phyloP scores from a whole-genome alignment of 2,329 filamentous ascomycete species.

The Myrmaecium sp. region DNA sequence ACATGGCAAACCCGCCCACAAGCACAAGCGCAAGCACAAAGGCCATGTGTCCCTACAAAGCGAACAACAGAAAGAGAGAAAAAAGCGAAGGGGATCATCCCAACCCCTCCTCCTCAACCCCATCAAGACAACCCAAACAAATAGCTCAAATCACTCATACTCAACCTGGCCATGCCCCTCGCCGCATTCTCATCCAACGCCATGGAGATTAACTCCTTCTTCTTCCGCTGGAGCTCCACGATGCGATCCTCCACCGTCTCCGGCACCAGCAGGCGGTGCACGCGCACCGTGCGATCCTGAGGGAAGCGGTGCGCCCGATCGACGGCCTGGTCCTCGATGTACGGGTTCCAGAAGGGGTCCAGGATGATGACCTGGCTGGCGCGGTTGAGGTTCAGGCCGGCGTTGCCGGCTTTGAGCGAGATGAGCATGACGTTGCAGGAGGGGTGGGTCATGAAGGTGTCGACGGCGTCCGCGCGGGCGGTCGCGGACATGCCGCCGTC shows the following conservation, averaged over 20 bases:
- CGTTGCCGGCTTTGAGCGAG: constrained; percentile 65
- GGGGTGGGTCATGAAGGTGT: constrained; percentile 46
- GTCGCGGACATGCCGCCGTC: constrained; percentile 57
- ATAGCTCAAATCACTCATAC: constrained; percentile 48
- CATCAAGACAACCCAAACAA: too few species aligned
- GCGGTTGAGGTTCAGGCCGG: constrained; percentile 69
- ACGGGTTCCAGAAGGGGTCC: constrained; percentile 91
- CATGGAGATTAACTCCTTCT: constrained; percentile 57
- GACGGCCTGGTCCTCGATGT: constrained; percentile 80
- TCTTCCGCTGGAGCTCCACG: constrained; percentile 58
- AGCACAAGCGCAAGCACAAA: too few species aligned
- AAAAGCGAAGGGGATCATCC: too few species aligned
- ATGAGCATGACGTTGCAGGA: constrained; percentile 55
- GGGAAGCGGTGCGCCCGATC: constrained; percentile 82
- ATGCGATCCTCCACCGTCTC: constrained; percentile 82
- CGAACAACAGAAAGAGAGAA: too few species aligned
- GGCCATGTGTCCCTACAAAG: too few species aligned
- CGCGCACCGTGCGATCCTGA: constrained; percentile 53
- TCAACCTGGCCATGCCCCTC: constrained; percentile 49
- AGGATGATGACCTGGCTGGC: constrained; percentile 79
- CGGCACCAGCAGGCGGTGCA: constrained; percentile 63
- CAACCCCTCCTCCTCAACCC: too few species aligned
- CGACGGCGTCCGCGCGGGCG: constrained; percentile 49
- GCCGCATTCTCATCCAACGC: constrained; percentile 64
- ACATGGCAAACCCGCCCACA: too few species aligned